Conservation (phyloP, 441 rosid genomes). For the Bocquillonia castaneifolia region DNA sequence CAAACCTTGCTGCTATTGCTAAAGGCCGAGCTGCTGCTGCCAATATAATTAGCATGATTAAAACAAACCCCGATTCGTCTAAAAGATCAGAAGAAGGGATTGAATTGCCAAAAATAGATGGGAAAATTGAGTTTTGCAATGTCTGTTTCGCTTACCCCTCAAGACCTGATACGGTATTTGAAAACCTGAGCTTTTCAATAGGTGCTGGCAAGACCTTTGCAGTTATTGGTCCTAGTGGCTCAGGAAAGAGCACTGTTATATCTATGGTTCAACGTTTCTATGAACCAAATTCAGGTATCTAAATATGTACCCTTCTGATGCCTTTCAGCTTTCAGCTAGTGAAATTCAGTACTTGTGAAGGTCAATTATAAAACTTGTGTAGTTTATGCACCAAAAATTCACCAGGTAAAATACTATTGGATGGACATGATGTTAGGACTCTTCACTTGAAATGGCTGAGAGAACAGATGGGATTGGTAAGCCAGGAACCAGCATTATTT, state of each 20-base stretch:
- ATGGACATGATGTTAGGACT: slow-evolving; percentile 54
- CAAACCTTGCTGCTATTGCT: slow-evolving; percentile 68
- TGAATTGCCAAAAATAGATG: slow-evolving; percentile 39
- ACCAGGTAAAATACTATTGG: slow-evolving; percentile 54
- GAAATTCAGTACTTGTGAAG: background rate
- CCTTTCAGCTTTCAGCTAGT: background rate
- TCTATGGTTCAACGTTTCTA: slow-evolving; percentile 83
- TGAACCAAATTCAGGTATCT: slow-evolving; percentile 64
- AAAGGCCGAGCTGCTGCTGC: slow-evolving; percentile 74
- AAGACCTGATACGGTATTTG: slow-evolving; percentile 49
- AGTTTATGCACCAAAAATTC: slow-evolving; percentile 15
- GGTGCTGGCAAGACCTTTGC: slow-evolving; percentile 59
- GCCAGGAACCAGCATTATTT: slow-evolving; percentile 81
- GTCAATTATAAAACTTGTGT: slow-evolving; percentile 3
- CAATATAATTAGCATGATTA: slow-evolving; percentile 54
- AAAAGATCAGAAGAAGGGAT: slow-evolving; percentile 32
- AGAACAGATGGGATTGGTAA: slow-evolving; percentile 76
- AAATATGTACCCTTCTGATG: background rate
- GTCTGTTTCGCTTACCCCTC: slow-evolving; percentile 72
- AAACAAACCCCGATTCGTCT: slow-evolving; percentile 26
- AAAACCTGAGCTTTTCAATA: slow-evolving; percentile 55
- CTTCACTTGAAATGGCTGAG: slow-evolving; percentile 68
- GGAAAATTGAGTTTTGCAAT: slow-evolving; percentile 50
- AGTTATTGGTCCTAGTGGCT: slow-evolving; percentile 81
- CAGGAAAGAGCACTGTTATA: slow-evolving; percentile 83